Conservation (phyloP, 164 flowering plant species). For the Nymphaea thermarum region DNA sequence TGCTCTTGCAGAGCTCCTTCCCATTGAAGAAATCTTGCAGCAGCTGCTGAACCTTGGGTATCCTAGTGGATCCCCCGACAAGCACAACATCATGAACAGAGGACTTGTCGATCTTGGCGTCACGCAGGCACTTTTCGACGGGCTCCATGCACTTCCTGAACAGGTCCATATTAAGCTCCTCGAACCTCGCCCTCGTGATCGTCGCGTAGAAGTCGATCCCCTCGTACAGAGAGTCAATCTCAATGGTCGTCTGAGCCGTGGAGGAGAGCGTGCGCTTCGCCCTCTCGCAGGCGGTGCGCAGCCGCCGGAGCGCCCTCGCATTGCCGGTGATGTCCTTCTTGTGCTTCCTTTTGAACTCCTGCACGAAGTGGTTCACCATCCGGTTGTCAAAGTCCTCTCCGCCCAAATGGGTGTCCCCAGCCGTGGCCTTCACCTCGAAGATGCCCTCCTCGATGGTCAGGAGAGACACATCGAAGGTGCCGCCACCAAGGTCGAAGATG, state of each 20-base stretch:
- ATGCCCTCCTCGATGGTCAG: constrained; percentile 41
- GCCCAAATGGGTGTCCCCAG: constrained; percentile 52
- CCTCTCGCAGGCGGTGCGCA: constrained; percentile 24
- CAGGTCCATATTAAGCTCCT: constrained; percentile 27
- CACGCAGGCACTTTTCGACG: constrained; percentile 28
- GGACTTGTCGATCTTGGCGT: constrained; percentile 30
- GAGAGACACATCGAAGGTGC: constrained; percentile 40
- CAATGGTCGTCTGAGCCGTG: constrained; percentile 26
- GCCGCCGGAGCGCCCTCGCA: constrained; percentile 21
- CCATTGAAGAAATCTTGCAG: constrained; percentile 29
- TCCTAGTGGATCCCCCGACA: constrained; percentile 43
- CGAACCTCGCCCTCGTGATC: constrained; percentile 25
- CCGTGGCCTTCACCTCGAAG: constrained; percentile 49
- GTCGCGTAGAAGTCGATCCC: constrained; percentile 29
- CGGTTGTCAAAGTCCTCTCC: constrained; percentile 30
- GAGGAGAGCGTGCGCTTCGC: constrained; percentile 29
- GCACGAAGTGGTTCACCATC: constrained; percentile 28
- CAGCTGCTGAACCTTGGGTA: constrained; percentile 32
- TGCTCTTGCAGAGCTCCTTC: constrained; percentile 28
- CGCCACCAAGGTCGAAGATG: constrained; percentile 40
- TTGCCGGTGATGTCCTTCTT: constrained; percentile 25
- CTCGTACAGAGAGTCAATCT: constrained; percentile 29
- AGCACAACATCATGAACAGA: constrained; percentile 31
- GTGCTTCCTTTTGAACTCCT: constrained; percentile 28
- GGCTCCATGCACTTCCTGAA: constrained; percentile 31